These are phyloP conservation scores for Wallacemonas collosoma DNA, from an alignment of 208 protist genomes.

Conservation along the genomic window DNA sequence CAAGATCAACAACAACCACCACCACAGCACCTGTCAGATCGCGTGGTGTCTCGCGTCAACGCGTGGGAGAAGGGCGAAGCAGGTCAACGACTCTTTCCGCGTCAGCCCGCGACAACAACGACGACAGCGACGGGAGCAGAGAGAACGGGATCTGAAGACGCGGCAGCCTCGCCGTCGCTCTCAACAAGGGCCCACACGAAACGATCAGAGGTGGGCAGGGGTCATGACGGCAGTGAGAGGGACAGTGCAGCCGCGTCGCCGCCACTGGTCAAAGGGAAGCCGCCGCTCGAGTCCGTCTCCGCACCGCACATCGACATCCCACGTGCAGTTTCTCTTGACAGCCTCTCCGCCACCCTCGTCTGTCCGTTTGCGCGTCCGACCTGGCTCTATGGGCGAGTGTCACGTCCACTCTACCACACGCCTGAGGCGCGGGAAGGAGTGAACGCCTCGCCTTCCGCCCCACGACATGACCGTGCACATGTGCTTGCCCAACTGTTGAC, in stretches of 20 bases:
- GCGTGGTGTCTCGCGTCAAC: neutral
- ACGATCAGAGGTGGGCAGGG: too few relatives aligned
- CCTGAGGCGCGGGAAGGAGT: neutral
- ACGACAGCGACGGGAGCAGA: too few relatives aligned
- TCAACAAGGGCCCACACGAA: too few relatives aligned
- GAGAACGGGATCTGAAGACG: too few relatives aligned
- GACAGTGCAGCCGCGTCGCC: too few relatives aligned
- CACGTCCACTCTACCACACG: neutral
- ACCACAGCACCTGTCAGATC: neutral
- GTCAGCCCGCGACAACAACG: neutral
- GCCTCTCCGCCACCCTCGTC: neutral
- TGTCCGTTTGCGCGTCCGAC: neutral
- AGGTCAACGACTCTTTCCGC: conserved; percentile 3
- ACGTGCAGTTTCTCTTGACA: neutral
- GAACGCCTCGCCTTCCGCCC: neutral
- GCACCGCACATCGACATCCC: neutral
- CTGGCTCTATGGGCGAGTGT: neutral
- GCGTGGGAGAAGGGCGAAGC: conserved; percentile 13
- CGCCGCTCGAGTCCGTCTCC: too few relatives aligned
- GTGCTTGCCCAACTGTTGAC: conserved; percentile 9
- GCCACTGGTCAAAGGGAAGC: too few relatives aligned
- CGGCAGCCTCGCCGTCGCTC: too few relatives aligned
- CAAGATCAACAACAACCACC: neutral
- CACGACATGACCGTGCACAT: conserved; percentile 14
- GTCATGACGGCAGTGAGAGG: too few relatives aligned